Conservation (phyloP, 768 basidiomycete genomes). For the Russula emetica region DNA sequence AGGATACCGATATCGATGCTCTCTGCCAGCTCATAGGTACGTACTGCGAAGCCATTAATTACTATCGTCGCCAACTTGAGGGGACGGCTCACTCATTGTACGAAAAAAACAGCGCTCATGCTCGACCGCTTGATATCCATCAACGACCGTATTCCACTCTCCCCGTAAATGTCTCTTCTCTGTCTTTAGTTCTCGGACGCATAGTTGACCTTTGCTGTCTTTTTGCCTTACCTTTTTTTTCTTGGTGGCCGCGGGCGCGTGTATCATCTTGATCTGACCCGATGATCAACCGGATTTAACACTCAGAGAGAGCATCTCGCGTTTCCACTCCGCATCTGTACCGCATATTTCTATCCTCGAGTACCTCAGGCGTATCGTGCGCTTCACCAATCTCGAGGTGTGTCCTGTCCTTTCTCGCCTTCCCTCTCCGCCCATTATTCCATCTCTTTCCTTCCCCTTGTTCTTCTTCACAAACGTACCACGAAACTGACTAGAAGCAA, state of each 20-base stretch:
- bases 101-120: conserved; percentile 72
- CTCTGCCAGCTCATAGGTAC: conserved; percentile 87
- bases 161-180: conserved; percentile 48
- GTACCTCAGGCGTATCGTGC: conserved; percentile 90
- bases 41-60: conserved; percentile 23
- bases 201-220: not conserved
- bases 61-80: too few relatives aligned
- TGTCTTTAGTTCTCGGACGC: conserved; percentile 23
- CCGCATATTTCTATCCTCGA: conserved; percentile 87
- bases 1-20: conserved; percentile 76
- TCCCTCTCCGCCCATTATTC: conserved; percentile 15
- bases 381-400: conserved; percentile 95
- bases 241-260: not conserved
- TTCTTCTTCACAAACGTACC: not conserved
- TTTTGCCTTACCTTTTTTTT: not conserved
- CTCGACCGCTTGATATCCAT: conserved; percentile 89
- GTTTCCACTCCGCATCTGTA: conserved; percentile 92
- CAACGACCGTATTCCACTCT: conserved; percentile 93
- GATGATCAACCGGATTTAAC: not conserved
- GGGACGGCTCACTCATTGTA: not conserved
- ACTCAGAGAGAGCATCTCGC: conserved; percentile 78
- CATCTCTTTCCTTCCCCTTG: conserved; percentile 4
- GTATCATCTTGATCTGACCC: conserved; percentile 2
- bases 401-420: conserved; percentile 29
- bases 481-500: not conserved